Base-by-base conservation (phyloP, 2,329 filamentous ascomycete species). In the Lecanosticta acicola region DNA sequence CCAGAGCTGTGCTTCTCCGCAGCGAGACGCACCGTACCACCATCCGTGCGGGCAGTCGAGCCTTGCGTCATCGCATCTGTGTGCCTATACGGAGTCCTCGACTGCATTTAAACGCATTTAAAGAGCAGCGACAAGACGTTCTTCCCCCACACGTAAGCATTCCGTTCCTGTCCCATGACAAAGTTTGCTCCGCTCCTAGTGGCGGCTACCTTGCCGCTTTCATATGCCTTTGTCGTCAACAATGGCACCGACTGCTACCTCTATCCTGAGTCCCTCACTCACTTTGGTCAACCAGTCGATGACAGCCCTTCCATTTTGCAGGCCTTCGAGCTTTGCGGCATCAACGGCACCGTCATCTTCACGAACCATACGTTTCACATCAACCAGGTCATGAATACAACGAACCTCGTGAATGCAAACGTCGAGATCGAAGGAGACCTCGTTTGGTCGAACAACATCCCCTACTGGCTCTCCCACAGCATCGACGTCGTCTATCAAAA, bases 401-500 rank as follows among this genome's bases (percentile, higher is more conserved):
- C 68, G 1, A 62, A 66, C 46, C 64, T 78, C 17, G 55, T 63
- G 29, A 71, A 77, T 50, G 67, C 70, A 13, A 68, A 73, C 26
- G 66, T 77, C 38, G 71, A 76, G 45, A 64, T 77, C 39, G 59
- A 67, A 20, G 74, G 74, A 4, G 75, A 66, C 3, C 64, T 76
- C 3, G 54, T 75, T 49, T 70, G 66, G 67, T 54, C 60, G 26
- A 66, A 62, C 0, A 54, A 70, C 40, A 71, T 78, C 7, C 50
- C 64, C 4, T 79, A 78, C 60, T 79, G 76, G 76, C 67, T 75
- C 1, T 66, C 66, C 8, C 65, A 75, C 32, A 75, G 73, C 4
- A 67, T 78, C 49, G 67, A 71, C 0, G 66, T 79, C 5, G 73
- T 71, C 3, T 79, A 75, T 55, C 76, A 80, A 58, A 77, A 79